A percentile compares a stretch with the other conserved stretches of the same genome.
Evolutionary conservation across 2,329 filamentous ascomycete species (phyloP).

Genomic region (Mycogone perniciosa): DNA sequence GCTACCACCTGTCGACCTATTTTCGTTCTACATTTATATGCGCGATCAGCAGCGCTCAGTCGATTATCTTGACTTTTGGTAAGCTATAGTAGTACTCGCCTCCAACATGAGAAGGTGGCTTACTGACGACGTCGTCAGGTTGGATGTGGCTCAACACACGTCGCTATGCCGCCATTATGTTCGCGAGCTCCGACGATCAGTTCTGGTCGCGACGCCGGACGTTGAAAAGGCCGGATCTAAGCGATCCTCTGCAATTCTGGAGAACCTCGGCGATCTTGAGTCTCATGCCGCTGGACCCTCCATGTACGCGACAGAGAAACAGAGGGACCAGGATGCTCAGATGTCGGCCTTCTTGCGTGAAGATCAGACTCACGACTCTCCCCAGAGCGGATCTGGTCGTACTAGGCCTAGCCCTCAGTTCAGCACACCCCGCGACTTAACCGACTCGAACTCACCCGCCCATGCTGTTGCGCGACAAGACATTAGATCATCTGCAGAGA

Average conservation of each 20-base stretch:
- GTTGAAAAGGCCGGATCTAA: conserved; percentile 75
- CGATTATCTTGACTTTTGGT: conserved; percentile 99
- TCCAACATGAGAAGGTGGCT: background rate
- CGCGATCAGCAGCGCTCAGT: conserved; percentile 96
- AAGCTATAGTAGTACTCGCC: conserved; percentile 25
- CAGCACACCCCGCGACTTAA: conserved; percentile 54
- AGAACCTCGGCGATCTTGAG: conserved; percentile 62
- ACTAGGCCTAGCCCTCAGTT: conserved; percentile 49
- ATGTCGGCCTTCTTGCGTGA: conserved; percentile 85
- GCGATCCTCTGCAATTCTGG: conserved; percentile 74
- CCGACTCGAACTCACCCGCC: conserved; percentile 75
- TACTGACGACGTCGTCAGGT: conserved; percentile 51
- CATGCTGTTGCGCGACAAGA: conserved; percentile 84
- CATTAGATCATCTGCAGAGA: conserved; percentile 88
- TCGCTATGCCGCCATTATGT: conserved; percentile 96
- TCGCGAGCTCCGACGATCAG: conserved; percentile 85
- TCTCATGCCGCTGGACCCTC: conserved; percentile 53
- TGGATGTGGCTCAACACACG: conserved; percentile 99
- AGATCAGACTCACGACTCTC: conserved; percentile 51
- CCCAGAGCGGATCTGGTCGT: conserved; percentile 41
- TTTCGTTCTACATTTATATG: conserved; percentile 99
- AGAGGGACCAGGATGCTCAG: conserved; percentile 76
- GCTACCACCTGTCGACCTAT: conserved; percentile 91
- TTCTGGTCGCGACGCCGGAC: conserved; percentile 88
- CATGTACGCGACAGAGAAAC: conserved; percentile 61